These are phyloP conservation scores for Ceratobasidium sp. DNA, from an alignment of 1,284 basidiomycete species.

Conservation along the genomic window DNA sequence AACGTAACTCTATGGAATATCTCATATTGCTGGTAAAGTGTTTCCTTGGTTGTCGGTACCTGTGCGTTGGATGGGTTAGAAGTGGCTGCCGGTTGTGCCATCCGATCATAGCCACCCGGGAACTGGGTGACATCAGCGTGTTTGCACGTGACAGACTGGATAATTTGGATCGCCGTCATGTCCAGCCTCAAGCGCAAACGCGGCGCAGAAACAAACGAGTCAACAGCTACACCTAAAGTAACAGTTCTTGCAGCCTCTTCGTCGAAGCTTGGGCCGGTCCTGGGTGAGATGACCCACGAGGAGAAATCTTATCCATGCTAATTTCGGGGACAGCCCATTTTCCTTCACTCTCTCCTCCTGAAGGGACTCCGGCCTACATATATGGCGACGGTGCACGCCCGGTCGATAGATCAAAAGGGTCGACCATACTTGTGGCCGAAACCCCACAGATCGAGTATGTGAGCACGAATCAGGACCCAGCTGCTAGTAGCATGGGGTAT, in stretches of 20 bases:
- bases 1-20: too few species aligned
- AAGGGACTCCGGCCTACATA: constrained; percentile 68
- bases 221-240: constrained; percentile 48
- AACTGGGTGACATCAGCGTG: neutral
- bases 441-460: constrained; percentile 70
- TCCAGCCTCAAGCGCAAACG: constrained; percentile 39
- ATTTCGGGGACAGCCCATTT: constrained; percentile 67
- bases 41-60: too few species aligned
- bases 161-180: constrained; percentile 32
- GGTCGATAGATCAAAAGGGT: constrained; percentile 54
- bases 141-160: constrained; percentile 20
- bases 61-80: too few species aligned
- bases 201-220: constrained; percentile 28
- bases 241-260: constrained; percentile 58
- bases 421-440: constrained; percentile 69
- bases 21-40: too few species aligned
- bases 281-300: constrained; percentile 61
- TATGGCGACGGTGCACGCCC: constrained; percentile 60
- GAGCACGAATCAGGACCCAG: constrained; percentile 58
- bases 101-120: neutral
- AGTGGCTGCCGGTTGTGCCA: too few species aligned
- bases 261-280: constrained; percentile 67
- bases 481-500: constrained; percentile 63
- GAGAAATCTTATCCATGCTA: constrained; percentile 44
- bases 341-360: constrained; percentile 69